Percentiles rank a stretch among this genome's conserved stretches.
Evolutionary conservation across 495 filamentous ascomycete genomes (phyloP).

Genomic region (Xeromyces bisporus): DNA sequence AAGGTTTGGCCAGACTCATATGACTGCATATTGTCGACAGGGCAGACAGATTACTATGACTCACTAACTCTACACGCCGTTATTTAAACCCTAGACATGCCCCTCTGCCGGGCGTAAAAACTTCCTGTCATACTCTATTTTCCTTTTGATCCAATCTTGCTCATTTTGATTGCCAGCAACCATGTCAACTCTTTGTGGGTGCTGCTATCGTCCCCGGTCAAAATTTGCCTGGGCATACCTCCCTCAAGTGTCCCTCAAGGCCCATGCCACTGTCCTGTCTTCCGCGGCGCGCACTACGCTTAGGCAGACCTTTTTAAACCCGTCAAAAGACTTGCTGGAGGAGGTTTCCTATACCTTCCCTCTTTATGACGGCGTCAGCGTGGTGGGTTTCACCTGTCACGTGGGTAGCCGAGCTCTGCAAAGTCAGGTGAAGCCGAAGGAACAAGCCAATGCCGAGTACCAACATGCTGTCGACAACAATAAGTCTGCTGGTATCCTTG

Average conservation of each 20-base stretch:
- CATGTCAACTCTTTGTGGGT: too few species aligned
- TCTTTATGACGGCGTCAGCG: slow-evolving; percentile 47
- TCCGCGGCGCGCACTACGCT: slow-evolving; percentile 39
- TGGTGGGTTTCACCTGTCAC: slow-evolving; percentile 42
- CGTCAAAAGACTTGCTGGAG: slow-evolving; percentile 25
- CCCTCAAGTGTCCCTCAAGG: slow-evolving; percentile 33
- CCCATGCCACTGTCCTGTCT: slow-evolving; percentile 36
- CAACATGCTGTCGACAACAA: slow-evolving; percentile 36
- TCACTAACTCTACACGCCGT: too few species aligned
- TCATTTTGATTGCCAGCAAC: background rate
- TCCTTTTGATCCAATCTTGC: background rate
- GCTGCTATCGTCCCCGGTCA: background rate
- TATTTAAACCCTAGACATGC: too few species aligned
- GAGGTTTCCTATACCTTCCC: slow-evolving; percentile 49
- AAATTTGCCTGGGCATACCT: slow-evolving; percentile 22
- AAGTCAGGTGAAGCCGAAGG: slow-evolving; percentile 45
- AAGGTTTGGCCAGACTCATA: too few species aligned
- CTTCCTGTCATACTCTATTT: background rate
- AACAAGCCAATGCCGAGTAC: slow-evolving; percentile 36
- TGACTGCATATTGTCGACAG: too few species aligned
- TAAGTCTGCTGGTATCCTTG: slow-evolving; percentile 42
- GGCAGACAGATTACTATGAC: too few species aligned
- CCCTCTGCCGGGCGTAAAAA: too few species aligned
- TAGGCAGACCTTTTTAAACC: slow-evolving; percentile 44
- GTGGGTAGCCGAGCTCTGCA: slow-evolving; percentile 32